Evolutionary conservation across 1,284 basidiomycete genomes (phyloP).

Genomic region (Puccinia hordei): DNA sequence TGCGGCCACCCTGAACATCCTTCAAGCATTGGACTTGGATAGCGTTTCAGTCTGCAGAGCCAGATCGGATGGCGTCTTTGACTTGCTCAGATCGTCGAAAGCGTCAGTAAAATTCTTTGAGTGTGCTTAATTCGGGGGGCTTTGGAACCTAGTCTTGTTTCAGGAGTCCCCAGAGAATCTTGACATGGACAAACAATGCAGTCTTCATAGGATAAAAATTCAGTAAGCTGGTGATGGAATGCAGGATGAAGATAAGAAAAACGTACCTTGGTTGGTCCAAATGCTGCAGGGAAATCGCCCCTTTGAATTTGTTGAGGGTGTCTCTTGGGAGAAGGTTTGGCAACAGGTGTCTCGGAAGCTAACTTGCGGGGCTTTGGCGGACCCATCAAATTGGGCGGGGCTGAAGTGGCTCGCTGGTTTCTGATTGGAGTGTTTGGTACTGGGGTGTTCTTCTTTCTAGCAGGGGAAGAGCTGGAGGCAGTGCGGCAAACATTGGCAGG

Average conservation of each 20-base stretch:
- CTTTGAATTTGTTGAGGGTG: no score
- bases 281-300: no score
- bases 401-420: not conserved
- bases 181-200: constrained; percentile 42
- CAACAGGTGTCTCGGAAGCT: no score
- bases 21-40: not conserved
- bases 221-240: no score
- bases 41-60: not conserved
- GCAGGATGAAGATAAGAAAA: no score
- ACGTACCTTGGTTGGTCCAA: no score
- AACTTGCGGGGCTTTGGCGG: no score
- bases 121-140: no score
- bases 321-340: no score
- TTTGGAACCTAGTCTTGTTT: constrained; percentile 38
- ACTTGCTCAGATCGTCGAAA: constrained; percentile 14
- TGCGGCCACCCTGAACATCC: no score
- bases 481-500: no score
- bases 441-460: constrained; percentile 2
- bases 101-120: constrained; percentile 6
- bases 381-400: no score
- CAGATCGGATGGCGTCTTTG: not conserved
- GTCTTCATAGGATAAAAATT: not conserved
- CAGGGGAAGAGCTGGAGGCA: not conserved
- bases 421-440: not conserved
- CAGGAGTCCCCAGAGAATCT: constrained; percentile 38